A percentile compares a stretch with the other conserved stretches of the same genome.
These are phyloP conservation scores for Chimonanthus salicifolius DNA, from an alignment of 164 flowering plant species.

Conservation along the genomic window DNA sequence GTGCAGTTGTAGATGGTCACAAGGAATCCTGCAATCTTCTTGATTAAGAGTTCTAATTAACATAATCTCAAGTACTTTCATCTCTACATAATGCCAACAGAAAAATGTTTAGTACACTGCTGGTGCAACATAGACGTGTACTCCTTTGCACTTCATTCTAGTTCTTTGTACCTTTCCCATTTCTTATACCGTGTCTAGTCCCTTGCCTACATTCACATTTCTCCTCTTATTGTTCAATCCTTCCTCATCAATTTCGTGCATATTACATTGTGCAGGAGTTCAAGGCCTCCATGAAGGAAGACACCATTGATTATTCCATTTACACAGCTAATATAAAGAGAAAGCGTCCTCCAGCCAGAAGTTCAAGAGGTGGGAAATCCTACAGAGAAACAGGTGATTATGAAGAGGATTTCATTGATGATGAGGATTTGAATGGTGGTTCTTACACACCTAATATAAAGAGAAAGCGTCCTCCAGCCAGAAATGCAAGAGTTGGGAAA, in stretches of 20 bases:
- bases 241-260: not conserved
- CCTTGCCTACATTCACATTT: no score
- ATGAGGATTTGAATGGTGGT: no score
- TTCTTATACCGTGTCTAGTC: no score
- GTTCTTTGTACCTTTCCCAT: no score
- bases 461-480: slow-evolving; percentile 66
- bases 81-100: no score
- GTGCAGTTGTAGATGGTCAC: no score
- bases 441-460: slow-evolving; percentile 68
- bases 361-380: slow-evolving; percentile 37
- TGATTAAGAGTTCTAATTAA: no score
- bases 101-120: no score
- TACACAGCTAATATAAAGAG: slow-evolving; percentile 71
- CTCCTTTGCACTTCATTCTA: not conserved
- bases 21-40: no score
- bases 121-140: not conserved
- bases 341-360: slow-evolving; percentile 65
- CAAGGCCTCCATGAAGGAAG: slow-evolving; percentile 79
- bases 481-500: slow-evolving; percentile 39
- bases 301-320: slow-evolving; percentile 69
- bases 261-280: slow-evolving; percentile 48
- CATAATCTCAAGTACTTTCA: no score
- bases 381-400: slow-evolving; percentile 10
- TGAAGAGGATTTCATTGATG: no score
- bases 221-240: not conserved